A percentile compares a stretch with the other conserved stretches of the same genome.
Conservation (phyloP, 495 filamentous ascomycete species). For the Polyplosphaeria fusca region DNA sequence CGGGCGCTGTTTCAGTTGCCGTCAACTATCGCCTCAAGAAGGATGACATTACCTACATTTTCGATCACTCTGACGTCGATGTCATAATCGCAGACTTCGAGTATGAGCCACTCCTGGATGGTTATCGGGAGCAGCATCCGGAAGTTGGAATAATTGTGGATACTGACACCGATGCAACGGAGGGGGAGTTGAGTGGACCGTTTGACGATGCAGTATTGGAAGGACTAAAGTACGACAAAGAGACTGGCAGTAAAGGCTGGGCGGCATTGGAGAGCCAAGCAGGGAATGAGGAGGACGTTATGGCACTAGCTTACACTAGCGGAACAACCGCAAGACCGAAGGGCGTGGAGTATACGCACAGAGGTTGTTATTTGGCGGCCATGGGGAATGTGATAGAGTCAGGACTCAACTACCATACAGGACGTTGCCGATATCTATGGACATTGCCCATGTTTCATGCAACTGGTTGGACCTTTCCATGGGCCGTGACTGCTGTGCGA, state of each 20-base stretch:
- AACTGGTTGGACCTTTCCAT: constrained; percentile 56
- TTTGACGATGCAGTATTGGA: constrained; percentile 84
- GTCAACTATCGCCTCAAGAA: constrained; percentile 89
- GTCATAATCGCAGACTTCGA: constrained; percentile 85
- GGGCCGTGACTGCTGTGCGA: constrained; percentile 86
- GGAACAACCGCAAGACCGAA: constrained; percentile 92
- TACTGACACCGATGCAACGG: constrained; percentile 75
- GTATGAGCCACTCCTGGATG: constrained; percentile 64
- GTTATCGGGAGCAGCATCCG: constrained; percentile 58
- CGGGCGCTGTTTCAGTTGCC: constrained; percentile 62
- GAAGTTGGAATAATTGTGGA: constrained; percentile 71
- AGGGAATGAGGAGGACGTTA: constrained; percentile 69
- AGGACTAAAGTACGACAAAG: constrained; percentile 66
- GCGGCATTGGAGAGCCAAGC: constrained; percentile 64
- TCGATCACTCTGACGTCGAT: constrained; percentile 79
- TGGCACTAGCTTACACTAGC: constrained; percentile 88
- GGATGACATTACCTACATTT: constrained; percentile 88
- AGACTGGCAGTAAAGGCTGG: constrained; percentile 69
- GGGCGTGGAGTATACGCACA: constrained; percentile 88
- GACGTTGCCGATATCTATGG: constrained; percentile 81
- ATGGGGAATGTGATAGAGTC: constrained; percentile 86
- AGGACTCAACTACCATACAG: constrained; percentile 66
- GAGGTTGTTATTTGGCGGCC: constrained; percentile 79
- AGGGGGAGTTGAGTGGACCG: constrained; percentile 69
- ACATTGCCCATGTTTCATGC: constrained; percentile 97